Evolutionary conservation across 306 rosid species (phyloP), one percentile per base, ranked within the genome.

Genomic region (Cucurbita ficifolia): DNA sequence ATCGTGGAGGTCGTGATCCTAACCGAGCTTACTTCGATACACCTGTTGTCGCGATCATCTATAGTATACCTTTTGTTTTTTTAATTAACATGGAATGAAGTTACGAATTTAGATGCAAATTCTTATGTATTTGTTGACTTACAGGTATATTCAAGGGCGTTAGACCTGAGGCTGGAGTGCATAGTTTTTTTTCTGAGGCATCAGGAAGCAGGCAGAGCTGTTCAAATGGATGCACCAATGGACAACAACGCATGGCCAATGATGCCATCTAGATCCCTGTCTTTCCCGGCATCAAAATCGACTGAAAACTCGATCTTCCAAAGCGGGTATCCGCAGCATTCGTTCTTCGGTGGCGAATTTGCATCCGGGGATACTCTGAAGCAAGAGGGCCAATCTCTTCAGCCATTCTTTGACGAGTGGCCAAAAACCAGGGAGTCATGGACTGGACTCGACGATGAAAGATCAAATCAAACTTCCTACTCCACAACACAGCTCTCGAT

Each of bases 401-500:
- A 80, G 58, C 86, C 86, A 29, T 80, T 83, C 69, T 83, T 83
- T 45, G 86, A 80, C 10, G 83, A 83, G 74, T 80, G 86, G 86
- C 86, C 86, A 10, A 80, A 77, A 80, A 61, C 81, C 64, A 42
- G 83, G 75, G 83, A 83, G 43, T 80, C 86, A 16, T 83, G 86
- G 86, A 80, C 83, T 12, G 83, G 79, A 77, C 86, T 80, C n/a
- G 86, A 83, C 22, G 86, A 77, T 0, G 83, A 83, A 57, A 54
- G 86, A 54, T 74, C 86, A 59, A 83, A 83, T 64, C 86, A 80
- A 59, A 75, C 83, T 63, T 80, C 86, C 12, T 83, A 77, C 81
- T 83, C 86, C 60, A 74, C 83, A 40, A 83, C 86, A 45, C 86
- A 83, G 77, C 86, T 83, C 72, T 83, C 86, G 0, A 83, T 83